phyloP scores from a whole-genome alignment of 148 eudicot genomes.

The Chenopodium album region DNA sequence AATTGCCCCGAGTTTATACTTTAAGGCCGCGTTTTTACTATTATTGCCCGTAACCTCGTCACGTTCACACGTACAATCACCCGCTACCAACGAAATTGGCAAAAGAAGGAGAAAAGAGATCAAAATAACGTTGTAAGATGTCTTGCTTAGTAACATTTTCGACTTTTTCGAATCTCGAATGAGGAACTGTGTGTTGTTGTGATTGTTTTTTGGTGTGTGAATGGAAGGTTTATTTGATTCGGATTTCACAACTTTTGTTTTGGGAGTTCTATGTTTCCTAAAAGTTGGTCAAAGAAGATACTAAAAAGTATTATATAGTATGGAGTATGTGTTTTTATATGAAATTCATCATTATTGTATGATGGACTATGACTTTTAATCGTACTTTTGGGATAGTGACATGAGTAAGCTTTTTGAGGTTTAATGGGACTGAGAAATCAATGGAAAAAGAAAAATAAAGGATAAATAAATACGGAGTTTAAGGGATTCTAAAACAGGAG shows the following conservation, averaged over 20 bases:
- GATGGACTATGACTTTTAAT: no score
- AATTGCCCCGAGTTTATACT: slow-evolving; percentile 47
- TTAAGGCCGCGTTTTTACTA: slow-evolving; percentile 1
- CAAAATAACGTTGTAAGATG: not conserved
- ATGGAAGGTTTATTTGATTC: not conserved
- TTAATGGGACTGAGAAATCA: no score
- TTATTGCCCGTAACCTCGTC: not conserved
- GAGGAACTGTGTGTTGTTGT: no score
- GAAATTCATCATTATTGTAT: no score
- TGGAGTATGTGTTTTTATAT: no score
- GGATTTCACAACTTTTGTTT: not conserved
- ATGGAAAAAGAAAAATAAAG: no score
- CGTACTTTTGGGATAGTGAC: not conserved
- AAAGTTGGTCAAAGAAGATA: not conserved
- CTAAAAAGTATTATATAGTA: not conserved
- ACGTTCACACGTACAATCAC: not conserved
- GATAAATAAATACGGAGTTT: no score
- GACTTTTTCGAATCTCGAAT: no score
- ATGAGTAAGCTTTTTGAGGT: no score
- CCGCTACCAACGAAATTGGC: not conserved
- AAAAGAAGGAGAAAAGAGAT: not conserved
- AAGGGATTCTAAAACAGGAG: no score
- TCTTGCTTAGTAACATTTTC: not conserved
- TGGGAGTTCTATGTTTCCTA: not conserved
- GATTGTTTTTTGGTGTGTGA: not conserved